Base-by-base conservation (phyloP, 2,329 filamentous ascomycete species). In the Fonsecaea erecta region DNA sequence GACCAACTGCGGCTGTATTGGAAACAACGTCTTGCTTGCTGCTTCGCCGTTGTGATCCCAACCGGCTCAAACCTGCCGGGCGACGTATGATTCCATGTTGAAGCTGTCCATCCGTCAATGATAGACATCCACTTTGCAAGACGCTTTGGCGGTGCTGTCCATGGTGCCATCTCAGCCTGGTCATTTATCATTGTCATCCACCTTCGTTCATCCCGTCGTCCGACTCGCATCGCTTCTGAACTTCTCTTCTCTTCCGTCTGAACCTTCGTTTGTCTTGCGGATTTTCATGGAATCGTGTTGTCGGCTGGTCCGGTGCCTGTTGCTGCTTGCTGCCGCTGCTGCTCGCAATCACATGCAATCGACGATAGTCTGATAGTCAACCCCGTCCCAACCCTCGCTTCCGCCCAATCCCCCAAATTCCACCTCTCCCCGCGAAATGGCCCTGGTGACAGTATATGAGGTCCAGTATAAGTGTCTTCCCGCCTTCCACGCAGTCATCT, bases 401-500 rank as follows among this genome's bases (percentile, higher is more conserved):
- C 32, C 11, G 7, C 32, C 32, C n/a, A 7, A 48, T 8, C 8
- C 11, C 43, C 18, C 43, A 48, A 12, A 48, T 3, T 7, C 18
- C 14, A 2, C 43, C 43, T 3, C 7, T 3, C 18, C 37, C 5
- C 14, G 18, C 37, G 11, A 18, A n/a, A 53, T 53, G 52, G 52
- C 52, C 14, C 21, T 21, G 32, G 18, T 30, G 24, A 40, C 53
- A 21, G 32, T 56, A 8, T 40, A 56, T 40, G 53, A 26, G 32
- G 53, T 40, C n/a, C 53, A 56, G 34, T 56, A 56, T 14, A 16
- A 18, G 7, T 32, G 32, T 3, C 53, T 56, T 1, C 53, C 53
- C 2, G 34, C 32, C 21, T 56, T 37, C 35, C 53, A 56, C 12
- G 53, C 53, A 16, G 53, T 9, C 34, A 40, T 56, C 32, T 56